Conservation (phyloP, 1,284 basidiomycete species). For the Ceratobasidium sp. region DNA sequence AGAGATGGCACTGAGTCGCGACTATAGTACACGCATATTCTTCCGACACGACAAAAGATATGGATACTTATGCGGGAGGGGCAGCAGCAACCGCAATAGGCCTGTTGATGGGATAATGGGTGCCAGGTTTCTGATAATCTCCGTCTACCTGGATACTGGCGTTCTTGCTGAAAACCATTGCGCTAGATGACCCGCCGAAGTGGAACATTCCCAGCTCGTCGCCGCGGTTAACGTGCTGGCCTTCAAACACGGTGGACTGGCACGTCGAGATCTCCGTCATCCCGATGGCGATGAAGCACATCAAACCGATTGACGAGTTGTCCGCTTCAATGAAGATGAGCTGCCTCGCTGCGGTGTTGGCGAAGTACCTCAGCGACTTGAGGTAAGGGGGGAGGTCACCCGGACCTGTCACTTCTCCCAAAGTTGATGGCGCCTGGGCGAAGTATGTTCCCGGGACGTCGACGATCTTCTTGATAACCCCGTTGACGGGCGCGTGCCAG, state of each 20-base stretch:
- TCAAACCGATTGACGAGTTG: slow-evolving; percentile 64
- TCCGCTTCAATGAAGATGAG: slow-evolving; percentile 69
- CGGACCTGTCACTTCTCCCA: slow-evolving; percentile 38
- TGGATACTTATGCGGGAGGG: too few relatives aligned
- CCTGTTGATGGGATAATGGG: too few relatives aligned
- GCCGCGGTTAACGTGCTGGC: slow-evolving; percentile 61
- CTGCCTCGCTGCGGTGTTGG: slow-evolving; percentile 61
- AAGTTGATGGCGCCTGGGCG: slow-evolving; percentile 54
- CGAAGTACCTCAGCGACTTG: slow-evolving; percentile 58
- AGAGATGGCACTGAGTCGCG: too few relatives aligned
- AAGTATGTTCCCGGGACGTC: slow-evolving; percentile 67
- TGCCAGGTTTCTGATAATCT: too few relatives aligned
- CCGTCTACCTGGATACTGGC: neutral
- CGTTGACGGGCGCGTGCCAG: slow-evolving; percentile 68
- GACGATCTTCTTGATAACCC: slow-evolving; percentile 62
- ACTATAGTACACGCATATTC: too few relatives aligned
- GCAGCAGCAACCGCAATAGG: too few relatives aligned
- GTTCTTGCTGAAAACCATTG: slow-evolving; percentile 29
- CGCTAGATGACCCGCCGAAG: slow-evolving; percentile 63
- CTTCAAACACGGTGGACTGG: slow-evolving; percentile 55
- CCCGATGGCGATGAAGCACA: slow-evolving; percentile 67
- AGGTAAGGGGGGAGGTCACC: slow-evolving; percentile 54
- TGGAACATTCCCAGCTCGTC: slow-evolving; percentile 67
- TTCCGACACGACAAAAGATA: too few relatives aligned
- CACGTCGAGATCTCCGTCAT: slow-evolving; percentile 71